Conservation (phyloP, 2,329 filamentous ascomycete species). For the Epichloe sibirici region DNA sequence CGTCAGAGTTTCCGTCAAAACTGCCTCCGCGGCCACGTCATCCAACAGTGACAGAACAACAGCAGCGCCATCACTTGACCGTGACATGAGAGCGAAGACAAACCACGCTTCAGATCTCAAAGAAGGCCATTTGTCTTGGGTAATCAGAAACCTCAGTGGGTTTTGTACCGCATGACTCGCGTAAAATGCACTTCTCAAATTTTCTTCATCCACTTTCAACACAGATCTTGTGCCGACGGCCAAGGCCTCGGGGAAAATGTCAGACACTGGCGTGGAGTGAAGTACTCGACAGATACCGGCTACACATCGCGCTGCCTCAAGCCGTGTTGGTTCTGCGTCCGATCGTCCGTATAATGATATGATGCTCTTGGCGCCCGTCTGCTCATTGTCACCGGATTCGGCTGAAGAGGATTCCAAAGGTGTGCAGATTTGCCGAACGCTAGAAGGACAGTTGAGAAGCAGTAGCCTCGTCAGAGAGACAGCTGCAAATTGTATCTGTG, state of each 20-base stretch:
- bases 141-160: conserved; percentile 39
- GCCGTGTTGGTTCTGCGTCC: conserved; percentile 39
- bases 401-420: conserved; percentile 21
- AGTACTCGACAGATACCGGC: conserved; percentile 41
- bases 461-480: conserved; percentile 46
- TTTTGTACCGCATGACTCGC: conserved; percentile 28
- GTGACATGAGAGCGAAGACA: conserved; percentile 47
- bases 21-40: conserved; percentile 28
- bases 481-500: conserved; percentile 48
- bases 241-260: conserved; percentile 18
- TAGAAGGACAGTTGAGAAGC: conserved; percentile 38
- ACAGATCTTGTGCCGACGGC: neutral
- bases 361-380: conserved; percentile 25
- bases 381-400: conserved; percentile 8
- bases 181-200: conserved; percentile 30
- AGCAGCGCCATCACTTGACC: conserved; percentile 35
- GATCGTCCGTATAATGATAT: conserved; percentile 24
- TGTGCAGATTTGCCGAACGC: conserved; percentile 37
- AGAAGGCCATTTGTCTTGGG: conserved; percentile 45
- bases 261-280: conserved; percentile 28
- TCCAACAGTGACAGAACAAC: conserved; percentile 32
- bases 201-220: neutral
- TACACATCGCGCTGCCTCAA: conserved; percentile 45
- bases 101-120: conserved; percentile 51
- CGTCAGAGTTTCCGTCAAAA: conserved; percentile 36